Conservation (phyloP, 495 filamentous ascomycete species). For the Tuber indicum region DNA sequence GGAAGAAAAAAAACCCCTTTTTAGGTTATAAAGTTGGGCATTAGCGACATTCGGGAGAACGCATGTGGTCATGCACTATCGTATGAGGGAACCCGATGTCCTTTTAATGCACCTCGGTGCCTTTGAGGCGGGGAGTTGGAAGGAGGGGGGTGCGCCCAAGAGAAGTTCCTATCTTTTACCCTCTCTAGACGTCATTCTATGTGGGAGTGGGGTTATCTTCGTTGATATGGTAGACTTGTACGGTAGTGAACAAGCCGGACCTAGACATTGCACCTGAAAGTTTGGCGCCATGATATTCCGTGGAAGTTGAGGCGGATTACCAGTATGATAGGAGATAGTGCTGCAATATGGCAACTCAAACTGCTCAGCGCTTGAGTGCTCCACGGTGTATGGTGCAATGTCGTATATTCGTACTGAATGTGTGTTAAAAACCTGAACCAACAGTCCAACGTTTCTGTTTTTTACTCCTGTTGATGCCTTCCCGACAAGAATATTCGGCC, state of each 20-base stretch:
- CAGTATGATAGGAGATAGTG: not conserved
- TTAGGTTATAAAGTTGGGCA: not conserved
- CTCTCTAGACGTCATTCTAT: not conserved
- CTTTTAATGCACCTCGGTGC: not conserved
- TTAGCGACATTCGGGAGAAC: constrained; percentile 2
- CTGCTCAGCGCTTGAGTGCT: not conserved
- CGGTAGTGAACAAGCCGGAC: not conserved
- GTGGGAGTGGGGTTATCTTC: not conserved
- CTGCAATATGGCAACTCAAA: not conserved
- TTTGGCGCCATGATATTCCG: not conserved
- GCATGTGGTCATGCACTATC: not conserved
- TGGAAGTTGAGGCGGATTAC: not conserved
- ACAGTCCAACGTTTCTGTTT: not conserved
- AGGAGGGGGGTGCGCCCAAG: not conserved
- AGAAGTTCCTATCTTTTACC: not conserved
- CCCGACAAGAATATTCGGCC: not conserved
- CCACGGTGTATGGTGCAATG: not conserved
- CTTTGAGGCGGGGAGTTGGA: not conserved
- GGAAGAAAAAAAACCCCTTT: not conserved
- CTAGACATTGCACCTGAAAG: not conserved
- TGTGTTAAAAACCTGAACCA: not conserved
- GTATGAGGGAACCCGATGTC: constrained; percentile 2
- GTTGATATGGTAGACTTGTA: not conserved
- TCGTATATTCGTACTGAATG: not conserved
- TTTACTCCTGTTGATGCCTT: not conserved